phyloP scores from a whole-genome alignment of 306 rosid genomes.

The Cucurbita pepo region DNA sequence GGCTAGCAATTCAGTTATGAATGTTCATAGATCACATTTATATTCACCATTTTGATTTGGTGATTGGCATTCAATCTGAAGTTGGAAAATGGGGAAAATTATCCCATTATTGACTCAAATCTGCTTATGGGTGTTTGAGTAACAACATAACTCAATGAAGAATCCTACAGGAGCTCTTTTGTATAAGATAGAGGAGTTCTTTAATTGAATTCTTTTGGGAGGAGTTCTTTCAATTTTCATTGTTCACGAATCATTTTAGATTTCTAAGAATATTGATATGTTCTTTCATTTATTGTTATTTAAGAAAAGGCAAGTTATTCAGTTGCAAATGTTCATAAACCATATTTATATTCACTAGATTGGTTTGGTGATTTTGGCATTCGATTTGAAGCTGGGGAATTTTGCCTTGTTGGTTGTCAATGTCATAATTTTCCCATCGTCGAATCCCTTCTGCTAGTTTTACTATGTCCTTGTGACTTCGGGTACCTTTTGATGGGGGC shows the following conservation, averaged over 20 bases:
- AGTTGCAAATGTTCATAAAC: background rate
- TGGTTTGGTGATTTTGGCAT: background rate
- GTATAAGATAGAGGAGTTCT: background rate
- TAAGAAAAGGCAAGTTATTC: background rate
- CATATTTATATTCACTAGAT: background rate
- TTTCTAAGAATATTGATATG: background rate
- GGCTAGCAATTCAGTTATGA: background rate
- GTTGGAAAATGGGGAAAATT: background rate
- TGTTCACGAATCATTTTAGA: background rate
- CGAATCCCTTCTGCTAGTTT: background rate
- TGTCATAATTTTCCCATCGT: background rate
- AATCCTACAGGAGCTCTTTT: background rate
- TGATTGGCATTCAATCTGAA: background rate
- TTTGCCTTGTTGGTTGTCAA: background rate
- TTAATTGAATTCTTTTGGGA: background rate
- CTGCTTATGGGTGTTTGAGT: background rate
- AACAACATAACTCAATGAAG: background rate
- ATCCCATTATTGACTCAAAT: background rate
- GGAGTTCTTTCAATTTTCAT: background rate
- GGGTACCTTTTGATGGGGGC: no score
- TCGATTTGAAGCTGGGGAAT: background rate
- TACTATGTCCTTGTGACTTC: background rate
- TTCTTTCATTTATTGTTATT: background rate
- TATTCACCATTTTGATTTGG: background rate
- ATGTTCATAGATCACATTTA: background rate